These are phyloP conservation scores for Atractiella rhizophila DNA, from an alignment of 768 basidiomycete species.

Conservation along the genomic window DNA sequence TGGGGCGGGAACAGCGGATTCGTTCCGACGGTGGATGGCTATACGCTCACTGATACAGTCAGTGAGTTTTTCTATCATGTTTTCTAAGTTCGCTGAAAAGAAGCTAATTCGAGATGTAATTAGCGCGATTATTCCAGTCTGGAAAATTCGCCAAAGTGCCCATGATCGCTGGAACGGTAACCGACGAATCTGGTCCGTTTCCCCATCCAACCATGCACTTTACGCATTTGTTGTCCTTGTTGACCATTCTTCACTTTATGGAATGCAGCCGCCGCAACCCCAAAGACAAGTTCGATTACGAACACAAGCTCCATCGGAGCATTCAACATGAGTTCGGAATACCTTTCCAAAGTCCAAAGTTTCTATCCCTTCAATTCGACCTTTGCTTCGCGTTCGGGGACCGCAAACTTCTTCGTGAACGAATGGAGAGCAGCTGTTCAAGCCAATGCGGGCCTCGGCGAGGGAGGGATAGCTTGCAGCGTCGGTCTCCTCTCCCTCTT, in stretches of 20 bases:
- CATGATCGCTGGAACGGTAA: no score
- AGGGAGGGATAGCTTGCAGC: no score
- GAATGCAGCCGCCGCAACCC: background rate
- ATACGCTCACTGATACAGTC: conserved; percentile 2
- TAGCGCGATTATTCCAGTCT: no score
- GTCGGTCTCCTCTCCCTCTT: no score
- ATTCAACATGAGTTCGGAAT: background rate
- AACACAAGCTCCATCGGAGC: background rate
- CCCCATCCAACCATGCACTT: no score
- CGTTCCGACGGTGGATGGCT: conserved; percentile 3
- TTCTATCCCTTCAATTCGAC: background rate
- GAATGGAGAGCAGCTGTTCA: background rate
- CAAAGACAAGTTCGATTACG: background rate
- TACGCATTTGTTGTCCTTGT: no score
- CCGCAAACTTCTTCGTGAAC: background rate
- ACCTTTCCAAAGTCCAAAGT: background rate
- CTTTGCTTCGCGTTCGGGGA: background rate
- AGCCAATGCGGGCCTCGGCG: background rate
- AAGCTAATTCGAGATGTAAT: no score
- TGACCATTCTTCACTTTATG: background rate
- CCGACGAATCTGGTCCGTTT: no score
- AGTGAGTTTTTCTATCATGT: no score
- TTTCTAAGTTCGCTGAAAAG: no score
- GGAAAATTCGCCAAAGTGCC: no score
- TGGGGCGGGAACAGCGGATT: no score